Evolutionary conservation across 2,329 filamentous ascomycete species (phyloP).

Genomic region (Sclerotinia glacialis): DNA sequence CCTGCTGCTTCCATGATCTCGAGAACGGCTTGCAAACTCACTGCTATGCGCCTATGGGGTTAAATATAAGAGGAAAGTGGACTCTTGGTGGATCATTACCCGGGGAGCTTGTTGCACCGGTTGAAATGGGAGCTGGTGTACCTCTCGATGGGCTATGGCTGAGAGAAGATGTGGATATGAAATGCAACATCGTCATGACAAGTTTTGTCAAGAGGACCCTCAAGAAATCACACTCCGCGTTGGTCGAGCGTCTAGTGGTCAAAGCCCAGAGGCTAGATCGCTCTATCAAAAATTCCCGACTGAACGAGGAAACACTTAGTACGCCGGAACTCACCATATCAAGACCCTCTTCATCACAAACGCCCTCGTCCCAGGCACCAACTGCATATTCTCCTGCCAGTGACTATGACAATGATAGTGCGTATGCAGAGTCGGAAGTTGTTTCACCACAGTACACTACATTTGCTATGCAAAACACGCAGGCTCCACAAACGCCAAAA

Average conservation of each 20-base stretch:
- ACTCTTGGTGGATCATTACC: constrained; percentile 68
- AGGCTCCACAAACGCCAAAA: not conserved
- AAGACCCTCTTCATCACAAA: not conserved
- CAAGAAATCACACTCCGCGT: constrained; percentile 67
- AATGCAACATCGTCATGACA: constrained; percentile 73
- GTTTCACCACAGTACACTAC: constrained; percentile 2
- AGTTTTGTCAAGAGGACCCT: constrained; percentile 80
- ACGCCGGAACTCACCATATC: not conserved
- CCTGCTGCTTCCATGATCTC: constrained; percentile 75
- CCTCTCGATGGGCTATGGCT: constrained; percentile 72
- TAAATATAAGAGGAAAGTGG: constrained; percentile 79
- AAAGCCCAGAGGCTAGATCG: constrained; percentile 45
- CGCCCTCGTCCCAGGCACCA: constrained; percentile 3
- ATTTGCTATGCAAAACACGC: constrained; percentile 6
- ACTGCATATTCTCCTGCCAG: constrained; percentile 20
- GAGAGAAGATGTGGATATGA: constrained; percentile 81
- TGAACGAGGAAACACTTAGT: constrained; percentile 17
- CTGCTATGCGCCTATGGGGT: constrained; percentile 75
- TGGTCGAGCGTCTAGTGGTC: constrained; percentile 63
- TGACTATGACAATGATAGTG: constrained; percentile 22
- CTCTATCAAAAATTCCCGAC: constrained; percentile 25
- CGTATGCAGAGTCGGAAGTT: not conserved
- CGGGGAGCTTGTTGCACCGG: constrained; percentile 63
- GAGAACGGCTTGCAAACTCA: constrained; percentile 75
- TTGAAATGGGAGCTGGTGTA: constrained; percentile 64